These are phyloP conservation scores for Monascus ruber DNA, from an alignment of 2,329 filamentous ascomycete genomes.

Conservation along the genomic window DNA sequence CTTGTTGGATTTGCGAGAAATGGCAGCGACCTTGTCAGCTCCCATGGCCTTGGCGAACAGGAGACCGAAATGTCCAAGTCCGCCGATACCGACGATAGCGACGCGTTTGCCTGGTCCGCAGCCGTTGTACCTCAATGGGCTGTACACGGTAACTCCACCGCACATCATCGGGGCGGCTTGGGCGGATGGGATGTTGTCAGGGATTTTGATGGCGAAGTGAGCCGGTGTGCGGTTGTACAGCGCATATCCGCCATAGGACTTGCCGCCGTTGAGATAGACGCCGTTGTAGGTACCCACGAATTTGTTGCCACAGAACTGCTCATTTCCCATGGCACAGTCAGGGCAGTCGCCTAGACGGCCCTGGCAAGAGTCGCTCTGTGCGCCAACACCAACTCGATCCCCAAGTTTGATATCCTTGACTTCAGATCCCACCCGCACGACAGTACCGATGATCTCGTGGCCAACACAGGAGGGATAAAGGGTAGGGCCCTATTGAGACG, in stretches of 20 bases:
- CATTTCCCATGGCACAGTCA: constrained; percentile 37
- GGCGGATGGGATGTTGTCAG: constrained; percentile 37
- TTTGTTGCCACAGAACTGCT: constrained; percentile 24
- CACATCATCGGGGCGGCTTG: constrained; percentile 63
- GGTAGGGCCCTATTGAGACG: constrained; percentile 14
- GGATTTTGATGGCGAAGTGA: constrained; percentile 52
- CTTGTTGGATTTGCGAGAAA: constrained; percentile 43
- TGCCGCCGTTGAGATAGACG: constrained; percentile 39
- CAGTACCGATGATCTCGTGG: constrained; percentile 54
- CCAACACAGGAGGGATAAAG: constrained; percentile 44
- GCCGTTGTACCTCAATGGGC: constrained; percentile 55
- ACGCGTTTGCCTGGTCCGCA: constrained; percentile 62
- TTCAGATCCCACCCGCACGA: constrained; percentile 43
- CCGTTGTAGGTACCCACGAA: constrained; percentile 23
- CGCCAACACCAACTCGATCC: constrained; percentile 44
- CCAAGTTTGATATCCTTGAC: constrained; percentile 21
- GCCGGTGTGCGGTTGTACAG: constrained; percentile 43
- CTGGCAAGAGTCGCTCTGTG: constrained; percentile 47
- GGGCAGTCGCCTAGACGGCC: constrained; percentile 37
- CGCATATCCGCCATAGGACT: constrained; percentile 56
- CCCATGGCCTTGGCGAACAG: constrained; percentile 62
- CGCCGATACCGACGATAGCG: constrained; percentile 62
- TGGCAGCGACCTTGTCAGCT: constrained; percentile 50
- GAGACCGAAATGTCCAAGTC: constrained; percentile 62
- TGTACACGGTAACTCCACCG: constrained; percentile 64